phyloP scores from a whole-genome alignment of 768 basidiomycete species.

The Leucocoprinus leucothites region DNA sequence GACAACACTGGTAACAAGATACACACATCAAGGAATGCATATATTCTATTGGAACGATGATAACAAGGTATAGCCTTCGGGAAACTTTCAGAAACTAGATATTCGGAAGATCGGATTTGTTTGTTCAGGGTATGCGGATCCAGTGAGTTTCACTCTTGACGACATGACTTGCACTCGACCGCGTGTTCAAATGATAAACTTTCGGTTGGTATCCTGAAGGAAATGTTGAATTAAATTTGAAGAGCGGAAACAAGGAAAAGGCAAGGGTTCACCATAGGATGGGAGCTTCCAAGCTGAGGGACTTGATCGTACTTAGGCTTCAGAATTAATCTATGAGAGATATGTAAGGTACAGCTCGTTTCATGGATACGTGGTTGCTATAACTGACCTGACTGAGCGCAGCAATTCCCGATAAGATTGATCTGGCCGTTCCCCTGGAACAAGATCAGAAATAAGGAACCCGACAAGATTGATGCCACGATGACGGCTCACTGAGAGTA shows the following conservation, averaged over 20 bases:
- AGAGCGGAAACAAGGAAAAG: background rate
- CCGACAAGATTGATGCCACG: background rate
- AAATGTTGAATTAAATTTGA: background rate
- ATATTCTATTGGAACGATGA: no score
- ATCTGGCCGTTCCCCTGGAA: constrained; percentile 42
- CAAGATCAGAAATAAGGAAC: background rate
- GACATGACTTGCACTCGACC: background rate
- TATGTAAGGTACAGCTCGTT: background rate
- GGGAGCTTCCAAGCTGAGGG: constrained; percentile 72
- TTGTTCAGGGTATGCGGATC: background rate
- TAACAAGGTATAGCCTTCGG: no score
- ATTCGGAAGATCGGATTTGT: no score
- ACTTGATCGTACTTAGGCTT: constrained; percentile 63
- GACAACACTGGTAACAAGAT: no score
- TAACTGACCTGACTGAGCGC: constrained; percentile 47
- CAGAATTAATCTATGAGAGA: constrained; percentile 43
- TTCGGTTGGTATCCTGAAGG: constrained; percentile 32
- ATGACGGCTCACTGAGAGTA: constrained; percentile 36
- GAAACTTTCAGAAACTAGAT: no score
- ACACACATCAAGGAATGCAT: no score
- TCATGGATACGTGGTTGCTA: background rate
- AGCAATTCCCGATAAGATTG: constrained; percentile 70
- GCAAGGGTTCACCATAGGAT: constrained; percentile 48
- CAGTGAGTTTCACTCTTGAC: background rate
- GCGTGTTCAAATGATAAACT: constrained; percentile 26